Evolutionary conservation across 164 flowering plant species (phyloP), one percentile per base, ranked within the genome.

Genomic region (Dillenia turbinata): DNA sequence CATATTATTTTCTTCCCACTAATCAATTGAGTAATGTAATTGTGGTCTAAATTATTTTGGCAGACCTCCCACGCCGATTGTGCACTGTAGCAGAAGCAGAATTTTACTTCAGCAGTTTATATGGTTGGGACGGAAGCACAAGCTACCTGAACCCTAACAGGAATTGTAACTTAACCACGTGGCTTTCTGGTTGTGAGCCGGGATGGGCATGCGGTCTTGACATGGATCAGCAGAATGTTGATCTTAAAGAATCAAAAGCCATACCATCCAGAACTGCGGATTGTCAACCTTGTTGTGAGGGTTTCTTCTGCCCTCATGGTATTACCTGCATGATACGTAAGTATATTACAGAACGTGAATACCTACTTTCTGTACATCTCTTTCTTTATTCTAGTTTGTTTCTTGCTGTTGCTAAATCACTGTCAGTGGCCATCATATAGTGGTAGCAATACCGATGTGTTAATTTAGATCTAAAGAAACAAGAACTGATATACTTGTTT

Each of bases 291-390:
- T 81, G 85, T 61, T 83, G 88, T 68, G 85, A 71, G 49, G 88
- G 88, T 8, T 83, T 83, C 75, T 83, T 81, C 62, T 81, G 87
- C 50, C 87, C 87, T 47, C 73, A 60, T 49, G 87, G 87, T 48
- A 69, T 83, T 49, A 77, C 87, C 53, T 83, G 87, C 76, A 83
- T 81, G 87, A 83, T 83, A 49, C 85, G 87, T 83, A 69, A 81
- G 87, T 72, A 49, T 57, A 33, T 33, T 33, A 33, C 7, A 33
- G 40, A 33, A 33, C 7, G 3, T 33, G 40, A 26, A 33, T 33
- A 33, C 40, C 0, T 33, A 33, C 40, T 33, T 33, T 33, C 40
- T 33, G 7, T 33, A 6, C 6, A 4, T 33, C 40, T 33, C 7
- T 33, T 4, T 33, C 5, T 33, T 33, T 33, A 33, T 4, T 33